Percentiles rank a stretch among this genome's conserved stretches.
These are phyloP conservation scores for Colletotrichum graminicola DNA, from an alignment of 2,329 filamentous ascomycete species.

Conservation along the genomic window DNA sequence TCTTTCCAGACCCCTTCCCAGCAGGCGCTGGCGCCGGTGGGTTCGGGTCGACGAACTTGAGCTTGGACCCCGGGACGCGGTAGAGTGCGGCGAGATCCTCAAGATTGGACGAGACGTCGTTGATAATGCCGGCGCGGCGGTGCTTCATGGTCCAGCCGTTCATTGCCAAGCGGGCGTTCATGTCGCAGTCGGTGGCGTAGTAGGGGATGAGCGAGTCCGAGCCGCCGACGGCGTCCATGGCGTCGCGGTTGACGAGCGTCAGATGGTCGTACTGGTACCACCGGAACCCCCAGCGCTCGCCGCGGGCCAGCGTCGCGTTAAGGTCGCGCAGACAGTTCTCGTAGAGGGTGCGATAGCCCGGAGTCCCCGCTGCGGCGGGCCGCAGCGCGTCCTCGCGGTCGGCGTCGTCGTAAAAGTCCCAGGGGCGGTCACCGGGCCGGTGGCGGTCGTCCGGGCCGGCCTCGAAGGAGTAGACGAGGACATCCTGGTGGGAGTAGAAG, in stretches of 20 bases:
- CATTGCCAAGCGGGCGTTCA: slow-evolving; percentile 63
- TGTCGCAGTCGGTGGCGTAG: slow-evolving; percentile 70
- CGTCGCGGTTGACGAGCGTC: slow-evolving; percentile 66
- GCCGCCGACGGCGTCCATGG: slow-evolving; percentile 63
- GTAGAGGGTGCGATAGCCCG: slow-evolving; percentile 58
- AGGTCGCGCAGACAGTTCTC: slow-evolving; percentile 54
- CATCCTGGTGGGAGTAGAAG: slow-evolving; percentile 71
- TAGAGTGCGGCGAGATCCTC: slow-evolving; percentile 61
- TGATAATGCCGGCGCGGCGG: slow-evolving; percentile 56
- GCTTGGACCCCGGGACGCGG: slow-evolving; percentile 54
- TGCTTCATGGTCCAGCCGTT: slow-evolving; percentile 57
- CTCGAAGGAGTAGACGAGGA: slow-evolving; percentile 58
- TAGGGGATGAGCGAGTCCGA: slow-evolving; percentile 71
- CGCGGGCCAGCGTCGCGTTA: slow-evolving; percentile 47
- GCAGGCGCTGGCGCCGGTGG: slow-evolving; percentile 47
- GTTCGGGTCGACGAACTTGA: slow-evolving; percentile 55
- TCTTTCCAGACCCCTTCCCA: slow-evolving; percentile 10
- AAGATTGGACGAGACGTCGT: slow-evolving; percentile 59
- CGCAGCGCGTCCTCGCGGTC: slow-evolving; percentile 35
- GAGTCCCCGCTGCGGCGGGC: slow-evolving; percentile 48
- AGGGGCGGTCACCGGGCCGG: slow-evolving; percentile 41
- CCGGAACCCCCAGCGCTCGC: slow-evolving; percentile 62
- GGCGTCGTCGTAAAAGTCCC: slow-evolving; percentile 42
- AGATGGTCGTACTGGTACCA: slow-evolving; percentile 72
- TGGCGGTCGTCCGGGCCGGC: slow-evolving; percentile 41